These are phyloP conservation scores for Lachnellula suecica DNA, from an alignment of 2,329 filamentous ascomycete species.

Conservation along the genomic window DNA sequence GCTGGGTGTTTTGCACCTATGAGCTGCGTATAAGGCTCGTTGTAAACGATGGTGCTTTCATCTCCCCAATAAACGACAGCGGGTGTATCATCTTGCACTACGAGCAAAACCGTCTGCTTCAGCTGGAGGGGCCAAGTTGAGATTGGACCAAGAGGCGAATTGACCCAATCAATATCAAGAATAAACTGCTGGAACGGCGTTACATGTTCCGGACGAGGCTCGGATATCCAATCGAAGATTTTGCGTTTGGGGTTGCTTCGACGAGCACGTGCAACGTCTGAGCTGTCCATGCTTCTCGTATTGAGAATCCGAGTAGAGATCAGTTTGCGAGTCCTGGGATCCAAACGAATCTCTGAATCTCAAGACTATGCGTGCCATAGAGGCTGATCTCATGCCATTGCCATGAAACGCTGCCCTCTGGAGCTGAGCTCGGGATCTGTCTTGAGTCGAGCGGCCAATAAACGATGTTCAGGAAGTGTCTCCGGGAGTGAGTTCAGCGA, in stretches of 20 bases:
- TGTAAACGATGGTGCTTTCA: conserved; percentile 34
- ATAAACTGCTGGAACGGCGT: conserved; percentile 28
- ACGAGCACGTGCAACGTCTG: conserved; percentile 4
- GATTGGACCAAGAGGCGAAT: conserved; percentile 40
- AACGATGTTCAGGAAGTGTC: no score
- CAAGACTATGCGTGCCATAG: no score
- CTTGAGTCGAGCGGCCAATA: no score
- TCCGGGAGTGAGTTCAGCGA: no score
- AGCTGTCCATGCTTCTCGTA: not conserved
- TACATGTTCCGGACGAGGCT: conserved; percentile 12
- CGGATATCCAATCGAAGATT: conserved; percentile 23
- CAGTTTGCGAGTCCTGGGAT: no score
- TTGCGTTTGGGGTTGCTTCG: conserved; percentile 7
- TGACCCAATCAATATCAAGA: conserved; percentile 39
- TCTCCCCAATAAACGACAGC: conserved; percentile 37
- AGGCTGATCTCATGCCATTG: no score
- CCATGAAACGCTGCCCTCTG: no score
- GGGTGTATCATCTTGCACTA: conserved; percentile 36
- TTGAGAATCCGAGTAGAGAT: no score
- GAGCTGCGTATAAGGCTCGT: conserved; percentile 34
- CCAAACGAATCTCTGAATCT: no score
- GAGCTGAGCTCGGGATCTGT: no score
- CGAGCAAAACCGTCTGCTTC: conserved; percentile 36
- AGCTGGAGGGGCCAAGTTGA: conserved; percentile 40
- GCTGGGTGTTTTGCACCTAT: conserved; percentile 34